Percentiles rank a stretch among this genome's conserved stretches.
Conservation (phyloP, 2,329 filamentous ascomycete genomes). For the Aspergillus aculeatinus region DNA sequence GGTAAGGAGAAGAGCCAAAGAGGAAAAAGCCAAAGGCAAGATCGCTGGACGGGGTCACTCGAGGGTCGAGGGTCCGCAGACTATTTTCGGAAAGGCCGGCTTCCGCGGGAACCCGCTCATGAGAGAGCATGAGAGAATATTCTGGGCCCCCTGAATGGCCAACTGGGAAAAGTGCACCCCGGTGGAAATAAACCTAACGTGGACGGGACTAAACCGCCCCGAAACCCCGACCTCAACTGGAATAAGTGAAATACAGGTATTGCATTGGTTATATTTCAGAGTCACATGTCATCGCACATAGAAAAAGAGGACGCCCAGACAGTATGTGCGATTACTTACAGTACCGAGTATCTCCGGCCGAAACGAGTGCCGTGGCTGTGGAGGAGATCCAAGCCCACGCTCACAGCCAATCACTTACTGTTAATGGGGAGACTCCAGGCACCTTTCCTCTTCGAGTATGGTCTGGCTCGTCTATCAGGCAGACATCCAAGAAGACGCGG, state of each 20-base stretch:
- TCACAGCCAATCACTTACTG: neutral
- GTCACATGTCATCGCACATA: neutral
- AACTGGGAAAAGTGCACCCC: neutral
- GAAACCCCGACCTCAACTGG: neutral
- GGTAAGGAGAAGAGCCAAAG: neutral
- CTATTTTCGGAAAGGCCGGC: constrained; percentile 11
- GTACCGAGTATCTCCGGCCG: neutral
- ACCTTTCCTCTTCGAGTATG: constrained; percentile 23
- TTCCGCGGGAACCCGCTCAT: neutral
- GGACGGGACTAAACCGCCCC: neutral
- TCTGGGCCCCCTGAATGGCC: neutral
- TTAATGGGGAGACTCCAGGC: neutral
- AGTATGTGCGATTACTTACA: neutral
- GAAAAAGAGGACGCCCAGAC: neutral
- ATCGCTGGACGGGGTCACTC: neutral
- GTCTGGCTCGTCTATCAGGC: constrained; percentile 38
- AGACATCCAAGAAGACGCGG: constrained; percentile 33
- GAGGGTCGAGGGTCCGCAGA: neutral
- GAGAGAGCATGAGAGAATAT: neutral
- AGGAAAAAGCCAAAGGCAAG: neutral
- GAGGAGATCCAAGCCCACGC: neutral
- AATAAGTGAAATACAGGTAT: neutral
- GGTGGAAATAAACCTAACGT: neutral
- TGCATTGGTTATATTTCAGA: neutral
- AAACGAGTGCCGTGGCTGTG: neutral